A percentile compares a stretch with the other conserved stretches of the same genome.
Evolutionary conservation across 2,329 filamentous ascomycete species (phyloP).

Genomic region (Trichoderma asperellum): DNA sequence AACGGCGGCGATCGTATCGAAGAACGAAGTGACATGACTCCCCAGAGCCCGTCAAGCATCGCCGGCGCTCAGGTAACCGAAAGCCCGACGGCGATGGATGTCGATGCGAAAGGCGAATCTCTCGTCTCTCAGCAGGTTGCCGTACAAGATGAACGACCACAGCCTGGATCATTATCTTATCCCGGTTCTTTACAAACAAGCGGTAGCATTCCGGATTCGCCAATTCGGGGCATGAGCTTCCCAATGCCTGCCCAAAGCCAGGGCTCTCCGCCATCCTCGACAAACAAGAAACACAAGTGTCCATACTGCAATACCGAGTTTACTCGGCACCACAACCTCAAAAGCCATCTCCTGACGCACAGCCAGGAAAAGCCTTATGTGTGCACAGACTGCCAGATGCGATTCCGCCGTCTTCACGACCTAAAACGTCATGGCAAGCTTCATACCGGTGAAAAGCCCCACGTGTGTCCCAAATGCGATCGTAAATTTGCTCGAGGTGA

Average conservation of each 20-base stretch:
- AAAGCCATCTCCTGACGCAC: slow-evolving; percentile 95
- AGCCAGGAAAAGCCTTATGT: slow-evolving; percentile 98
- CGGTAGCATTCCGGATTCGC: slow-evolving; percentile 49
- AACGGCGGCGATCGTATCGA: slow-evolving; percentile 43
- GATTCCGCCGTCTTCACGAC: slow-evolving; percentile 91
- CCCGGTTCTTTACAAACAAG: slow-evolving; percentile 55
- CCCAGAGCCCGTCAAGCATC: slow-evolving; percentile 51
- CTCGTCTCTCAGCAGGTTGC: slow-evolving; percentile 46
- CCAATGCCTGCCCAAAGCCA: slow-evolving; percentile 54
- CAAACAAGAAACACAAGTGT: slow-evolving; percentile 89
- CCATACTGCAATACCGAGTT: slow-evolving; percentile 97
- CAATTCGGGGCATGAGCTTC: slow-evolving; percentile 59
- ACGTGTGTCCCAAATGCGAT: slow-evolving; percentile 93
- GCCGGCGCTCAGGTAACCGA: slow-evolving; percentile 51
- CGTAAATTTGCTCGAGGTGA: slow-evolving; percentile 94
- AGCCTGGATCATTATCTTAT: slow-evolving; percentile 58
- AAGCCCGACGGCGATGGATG: slow-evolving; percentile 59
- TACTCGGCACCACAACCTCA: slow-evolving; percentile 94
- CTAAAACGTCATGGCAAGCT: slow-evolving; percentile 95
- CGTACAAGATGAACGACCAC: slow-evolving; percentile 55
- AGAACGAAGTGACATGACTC: slow-evolving; percentile 48
- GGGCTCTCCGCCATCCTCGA: slow-evolving; percentile 61
- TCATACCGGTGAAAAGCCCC: slow-evolving; percentile 93
- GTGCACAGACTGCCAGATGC: slow-evolving; percentile 89
- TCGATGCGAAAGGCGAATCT: slow-evolving; percentile 51